These are phyloP conservation scores for Trichophyton rubrum DNA, from an alignment of 2,329 filamentous ascomycete species.

Conservation along the genomic window DNA sequence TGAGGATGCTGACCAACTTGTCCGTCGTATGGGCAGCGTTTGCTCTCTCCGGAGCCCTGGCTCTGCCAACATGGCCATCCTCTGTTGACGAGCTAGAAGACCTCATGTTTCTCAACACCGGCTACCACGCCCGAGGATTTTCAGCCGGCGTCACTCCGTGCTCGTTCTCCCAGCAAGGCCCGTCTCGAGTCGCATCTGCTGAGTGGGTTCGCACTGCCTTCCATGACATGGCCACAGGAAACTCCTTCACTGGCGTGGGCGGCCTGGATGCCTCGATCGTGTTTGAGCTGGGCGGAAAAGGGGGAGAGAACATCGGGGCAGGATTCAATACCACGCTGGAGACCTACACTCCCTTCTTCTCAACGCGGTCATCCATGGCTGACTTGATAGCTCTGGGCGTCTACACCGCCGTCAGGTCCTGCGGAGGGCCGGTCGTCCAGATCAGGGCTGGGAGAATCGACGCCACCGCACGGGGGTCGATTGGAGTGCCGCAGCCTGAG, in stretches of 20 bases:
- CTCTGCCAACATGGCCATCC: slow-evolving; percentile 10
- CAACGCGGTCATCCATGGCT: slow-evolving; percentile 9
- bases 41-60: neutral
- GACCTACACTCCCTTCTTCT: slow-evolving; percentile 10
- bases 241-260: slow-evolving; percentile 9
- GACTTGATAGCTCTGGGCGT: slow-evolving; percentile 12
- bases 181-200: slow-evolving; percentile 8
- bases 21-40: neutral
- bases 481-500: slow-evolving; percentile 9
- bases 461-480: slow-evolving; percentile 8
- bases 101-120: slow-evolving; percentile 11
- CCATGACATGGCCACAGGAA: slow-evolving; percentile 10
- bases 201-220: slow-evolving; percentile 12
- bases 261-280: slow-evolving; percentile 12
- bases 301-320: slow-evolving; percentile 10
- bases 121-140: slow-evolving; percentile 10
- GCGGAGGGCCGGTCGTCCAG: slow-evolving; percentile 10
- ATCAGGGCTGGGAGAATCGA: slow-evolving; percentile 9
- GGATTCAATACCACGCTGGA: slow-evolving; percentile 10
- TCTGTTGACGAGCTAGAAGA: slow-evolving; percentile 10
- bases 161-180: slow-evolving; percentile 7
- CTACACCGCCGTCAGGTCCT: slow-evolving; percentile 10
- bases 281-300: slow-evolving; percentile 10
- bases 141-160: slow-evolving; percentile 11
- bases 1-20: neutral